Evolutionary conservation across 352 stramenopile species (phyloP).

Genomic region (Globisporangium spiculum): DNA sequence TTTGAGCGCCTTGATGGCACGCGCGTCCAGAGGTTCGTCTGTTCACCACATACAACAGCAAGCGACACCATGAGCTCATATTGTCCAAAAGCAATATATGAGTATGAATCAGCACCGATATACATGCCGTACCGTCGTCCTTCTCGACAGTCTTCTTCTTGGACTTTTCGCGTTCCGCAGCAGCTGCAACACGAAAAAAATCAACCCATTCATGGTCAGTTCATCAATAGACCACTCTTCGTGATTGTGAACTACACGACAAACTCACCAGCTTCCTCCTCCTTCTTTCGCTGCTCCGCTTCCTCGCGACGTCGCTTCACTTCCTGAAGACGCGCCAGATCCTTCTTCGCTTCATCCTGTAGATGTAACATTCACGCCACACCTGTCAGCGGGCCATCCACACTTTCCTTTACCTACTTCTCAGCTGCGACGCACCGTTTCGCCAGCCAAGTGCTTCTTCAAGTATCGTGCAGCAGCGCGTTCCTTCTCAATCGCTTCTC

Average conservation of each 20-base stretch:
- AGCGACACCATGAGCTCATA: not conserved
- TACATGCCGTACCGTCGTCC: slow-evolving; percentile 44
- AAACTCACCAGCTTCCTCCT: slow-evolving; percentile 64
- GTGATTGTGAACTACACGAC: slow-evolving; percentile 9
- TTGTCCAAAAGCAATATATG: not conserved
- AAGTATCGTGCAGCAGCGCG: slow-evolving; percentile 64
- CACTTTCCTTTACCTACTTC: not conserved
- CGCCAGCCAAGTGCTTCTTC: slow-evolving; percentile 82
- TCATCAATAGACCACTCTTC: not conserved
- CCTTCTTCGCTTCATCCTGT: slow-evolving; percentile 83
- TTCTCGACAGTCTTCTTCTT: slow-evolving; percentile 66
- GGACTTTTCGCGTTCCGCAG: slow-evolving; percentile 54
- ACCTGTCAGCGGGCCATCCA: not conserved
- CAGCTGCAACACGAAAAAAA: slow-evolving; percentile 27
- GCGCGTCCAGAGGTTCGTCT: slow-evolving; percentile 80
- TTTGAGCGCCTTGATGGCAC: slow-evolving; percentile 86
- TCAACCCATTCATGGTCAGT: slow-evolving; percentile 9
- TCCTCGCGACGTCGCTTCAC: slow-evolving; percentile 82
- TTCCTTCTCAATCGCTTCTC: slow-evolving; percentile 87
- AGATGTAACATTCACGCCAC: not conserved
- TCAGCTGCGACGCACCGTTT: slow-evolving; percentile 45
- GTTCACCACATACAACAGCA: not conserved
- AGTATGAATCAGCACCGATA: not conserved
- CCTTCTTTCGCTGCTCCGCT: slow-evolving; percentile 72
- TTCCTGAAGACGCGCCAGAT: slow-evolving; percentile 73